phyloP scores from a whole-genome alignment of 495 filamentous ascomycete species.

The Pyrenopolyporus hunteri region DNA sequence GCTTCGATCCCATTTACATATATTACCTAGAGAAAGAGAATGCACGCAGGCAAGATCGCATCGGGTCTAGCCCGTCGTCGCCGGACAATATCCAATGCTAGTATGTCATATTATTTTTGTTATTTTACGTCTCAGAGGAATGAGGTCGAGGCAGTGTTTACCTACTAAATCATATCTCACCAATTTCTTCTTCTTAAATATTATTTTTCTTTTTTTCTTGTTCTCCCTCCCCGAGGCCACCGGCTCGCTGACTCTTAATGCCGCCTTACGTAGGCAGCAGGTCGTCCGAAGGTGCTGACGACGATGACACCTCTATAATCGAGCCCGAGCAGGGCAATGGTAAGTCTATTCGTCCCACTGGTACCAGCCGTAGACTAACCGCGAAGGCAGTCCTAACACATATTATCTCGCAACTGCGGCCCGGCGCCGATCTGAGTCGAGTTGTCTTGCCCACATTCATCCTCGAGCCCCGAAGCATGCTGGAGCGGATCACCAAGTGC shows the following conservation, averaged over 20 bases:
- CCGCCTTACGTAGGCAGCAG: slow-evolving; percentile 49
- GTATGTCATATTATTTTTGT: slow-evolving; percentile 29
- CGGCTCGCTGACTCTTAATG: slow-evolving; percentile 26
- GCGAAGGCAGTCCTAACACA: slow-evolving; percentile 75
- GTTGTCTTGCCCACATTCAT: slow-evolving; percentile 98
- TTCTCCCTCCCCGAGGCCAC: not conserved
- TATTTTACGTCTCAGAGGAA: not conserved
- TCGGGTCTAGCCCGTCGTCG: slow-evolving; percentile 39
- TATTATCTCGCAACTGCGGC: slow-evolving; percentile 95
- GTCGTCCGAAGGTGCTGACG: slow-evolving; percentile 54
- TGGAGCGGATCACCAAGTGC: slow-evolving; percentile 98
- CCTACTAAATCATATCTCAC: not conserved
- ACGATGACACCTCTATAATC: slow-evolving; percentile 78
- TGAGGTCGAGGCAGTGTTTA: not conserved
- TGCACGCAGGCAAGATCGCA: slow-evolving; percentile 41
- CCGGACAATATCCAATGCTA: slow-evolving; percentile 41
- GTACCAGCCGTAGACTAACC: not conserved
- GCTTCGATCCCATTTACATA: too few species aligned
- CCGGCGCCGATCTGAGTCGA: slow-evolving; percentile 91
- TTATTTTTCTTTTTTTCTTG: not conserved
- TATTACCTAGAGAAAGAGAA: slow-evolving; percentile 26
- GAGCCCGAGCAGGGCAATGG: slow-evolving; percentile 78
- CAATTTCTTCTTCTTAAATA: not conserved
- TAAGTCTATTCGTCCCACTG: slow-evolving; percentile 45
- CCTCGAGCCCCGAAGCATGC: slow-evolving; percentile 94